Evolutionary conservation across 2,329 filamentous ascomycete species (phyloP), one percentile per base, ranked within the genome.

Genomic region (Apiospora phragmitis): DNA sequence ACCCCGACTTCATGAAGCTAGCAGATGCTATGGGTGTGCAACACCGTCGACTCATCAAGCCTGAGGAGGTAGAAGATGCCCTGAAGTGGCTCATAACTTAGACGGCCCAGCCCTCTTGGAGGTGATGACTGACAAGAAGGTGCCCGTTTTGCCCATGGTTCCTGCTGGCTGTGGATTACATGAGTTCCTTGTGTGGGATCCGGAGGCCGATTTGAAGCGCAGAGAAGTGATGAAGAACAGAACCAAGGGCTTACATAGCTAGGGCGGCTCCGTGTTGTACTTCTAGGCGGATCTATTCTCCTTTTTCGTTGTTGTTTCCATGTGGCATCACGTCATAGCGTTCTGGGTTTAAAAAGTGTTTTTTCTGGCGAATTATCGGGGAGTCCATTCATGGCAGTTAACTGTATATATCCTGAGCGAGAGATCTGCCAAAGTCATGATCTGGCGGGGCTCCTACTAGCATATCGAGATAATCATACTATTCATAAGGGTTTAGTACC

Each of bases 121-220:
- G 84, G 92, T 99, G 69, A 88, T 97, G 68, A 96, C 94, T 4
- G 96, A 98, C 82, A 92, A 92, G 85, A 92, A 96, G 89, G 92
- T 96, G 35, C 95, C 95, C 65, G 95, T 99, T n/a, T 85, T 98
- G 78, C 96, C 96, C 47, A 98, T 98, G 96, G 96, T 99, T 65
- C 95, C 95, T 4, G 92, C 90, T 49, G 96, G 96, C 47, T 92
- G 89, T 73, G 95, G 88, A 71, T 87, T 99, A 77, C 94, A 98
- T 80, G 96, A 98, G 83, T 98, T 98, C 84, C 87, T 98, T 79
- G 89, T 95, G 24, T 97, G 94, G 83, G 94, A 97, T 81, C 88
- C 90, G 85, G 69, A 65, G 62, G 70, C 68, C 55, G 71, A 72
- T 29, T 68, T 55, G 69, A 70, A 72, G 69, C 67, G 71, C 29